Evolutionary conservation across 768 basidiomycete species (phyloP), one percentile per base, ranked within the genome.

Genomic region (Pleurotus eryngii): DNA sequence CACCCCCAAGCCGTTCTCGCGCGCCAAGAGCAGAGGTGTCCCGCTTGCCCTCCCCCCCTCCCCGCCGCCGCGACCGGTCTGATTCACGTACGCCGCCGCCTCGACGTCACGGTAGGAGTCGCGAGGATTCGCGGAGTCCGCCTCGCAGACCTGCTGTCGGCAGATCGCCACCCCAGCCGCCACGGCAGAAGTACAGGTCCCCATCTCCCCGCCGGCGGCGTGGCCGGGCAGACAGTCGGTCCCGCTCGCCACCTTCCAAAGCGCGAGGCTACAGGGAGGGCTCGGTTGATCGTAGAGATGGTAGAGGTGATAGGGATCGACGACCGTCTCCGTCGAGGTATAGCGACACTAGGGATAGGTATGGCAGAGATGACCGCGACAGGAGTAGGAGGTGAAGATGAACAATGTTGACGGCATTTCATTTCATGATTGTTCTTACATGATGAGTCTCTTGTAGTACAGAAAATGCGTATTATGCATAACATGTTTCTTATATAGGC

Each of bases 61-160:
- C 49, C 45, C 62, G 62, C 48, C 59, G 57, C 6, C 59, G 60
- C 7, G 46, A 18, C 11, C 56, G 26, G 12, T 58, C 59, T 54
- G 14, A 67, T 57, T 55, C 67, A 46, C 64, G 67, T 8, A 63
- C 72, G 8, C 67, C 71, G 2, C 63, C 63, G 1, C 63, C 62
- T 12, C 67, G 70, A 49, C 61, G 68, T 15, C 64, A 61, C 4
- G 67, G 65, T 1, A 61, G 69, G 15, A 64, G 61, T 9, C 17
- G 43, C n/a, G 60, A 57, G 17, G 46, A 57, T 18, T 49, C 48
- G 26, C 17, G 56, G 18, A 12, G 11, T 27, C 56, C 40, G 18
- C 47, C 51, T 11, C 42, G n/a, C 20, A 45, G 20, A n/a, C 6
- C 20, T 11, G 20, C 42, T 17, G 51, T 26, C 18, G n/a, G 8